Evolutionary conservation across 75 land plant genomes (phyloP).

Genomic region (Pinus tabuliformis): DNA sequence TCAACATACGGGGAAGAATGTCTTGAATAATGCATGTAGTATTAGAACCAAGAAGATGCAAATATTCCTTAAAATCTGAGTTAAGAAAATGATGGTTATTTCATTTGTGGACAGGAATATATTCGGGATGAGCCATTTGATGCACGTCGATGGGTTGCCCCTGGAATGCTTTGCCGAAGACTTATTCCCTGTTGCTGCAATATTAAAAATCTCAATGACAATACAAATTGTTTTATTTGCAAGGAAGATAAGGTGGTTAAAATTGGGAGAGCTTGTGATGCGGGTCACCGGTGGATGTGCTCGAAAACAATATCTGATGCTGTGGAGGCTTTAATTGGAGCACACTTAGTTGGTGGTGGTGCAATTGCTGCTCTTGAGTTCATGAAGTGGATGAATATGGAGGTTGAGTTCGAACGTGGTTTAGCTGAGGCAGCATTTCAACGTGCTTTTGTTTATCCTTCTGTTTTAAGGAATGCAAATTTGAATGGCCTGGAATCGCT

Average conservation of each 20-base stretch:
- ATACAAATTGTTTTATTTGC: background rate
- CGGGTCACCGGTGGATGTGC: conserved; percentile 57
- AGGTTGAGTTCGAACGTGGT: conserved; percentile 22
- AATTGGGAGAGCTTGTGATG: conserved; percentile 38
- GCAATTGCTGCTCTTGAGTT: conserved; percentile 30
- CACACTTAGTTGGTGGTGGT: conserved; percentile 25
- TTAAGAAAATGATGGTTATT: too few species aligned
- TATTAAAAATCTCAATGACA: conserved; percentile 11
- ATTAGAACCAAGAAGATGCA: too few species aligned
- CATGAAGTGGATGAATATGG: conserved; percentile 47
- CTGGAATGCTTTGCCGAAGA: conserved; percentile 34
- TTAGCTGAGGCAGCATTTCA: conserved; percentile 19
- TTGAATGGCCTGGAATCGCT: conserved; percentile 23
- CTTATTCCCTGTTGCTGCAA: conserved; percentile 24
- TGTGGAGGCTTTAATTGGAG: conserved; percentile 47
- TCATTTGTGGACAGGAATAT: conserved; percentile 9
- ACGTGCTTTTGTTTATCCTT: conserved; percentile 19
- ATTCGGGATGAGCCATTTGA: conserved; percentile 45
- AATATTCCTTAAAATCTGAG: too few species aligned
- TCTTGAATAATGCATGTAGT: too few species aligned
- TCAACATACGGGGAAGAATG: too few species aligned
- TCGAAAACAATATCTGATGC: conserved; percentile 54
- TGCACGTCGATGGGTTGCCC: conserved; percentile 40
- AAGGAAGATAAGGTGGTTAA: conserved; percentile 14
- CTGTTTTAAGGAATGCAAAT: conserved; percentile 9